These are phyloP conservation scores for Daucus carota DNA, from an alignment of 129 eudicot species.

Conservation along the genomic window DNA sequence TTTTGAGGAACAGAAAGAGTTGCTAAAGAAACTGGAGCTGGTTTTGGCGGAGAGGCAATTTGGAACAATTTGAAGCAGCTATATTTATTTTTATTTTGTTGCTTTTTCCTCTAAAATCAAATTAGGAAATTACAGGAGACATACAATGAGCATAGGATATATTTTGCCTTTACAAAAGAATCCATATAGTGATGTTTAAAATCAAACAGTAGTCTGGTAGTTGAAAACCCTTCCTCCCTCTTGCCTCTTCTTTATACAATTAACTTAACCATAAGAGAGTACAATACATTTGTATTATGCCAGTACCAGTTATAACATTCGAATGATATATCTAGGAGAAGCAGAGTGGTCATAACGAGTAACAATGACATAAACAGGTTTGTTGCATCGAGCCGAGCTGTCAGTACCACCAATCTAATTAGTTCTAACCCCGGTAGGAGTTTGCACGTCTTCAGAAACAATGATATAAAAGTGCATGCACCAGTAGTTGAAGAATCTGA, in stretches of 20 bases:
- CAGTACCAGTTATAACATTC: background rate
- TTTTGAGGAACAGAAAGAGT: constrained; percentile 57
- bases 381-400: no score
- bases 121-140: background rate
- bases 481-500: no score
- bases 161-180: background rate
- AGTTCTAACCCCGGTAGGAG: no score
- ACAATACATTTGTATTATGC: background rate
- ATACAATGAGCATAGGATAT: background rate
- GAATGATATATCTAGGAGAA: background rate
- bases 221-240: background rate
- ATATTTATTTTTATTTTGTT: background rate
- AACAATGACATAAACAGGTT: no score
- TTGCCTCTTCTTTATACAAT: background rate
- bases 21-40: constrained; percentile 45
- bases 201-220: background rate
- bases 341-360: no score
- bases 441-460: no score
- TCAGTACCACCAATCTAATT: no score
- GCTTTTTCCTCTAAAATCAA: background rate
- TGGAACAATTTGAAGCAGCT: constrained; percentile 1
- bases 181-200: background rate
- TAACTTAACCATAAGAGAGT: background rate
- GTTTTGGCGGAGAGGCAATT: constrained; percentile 35
- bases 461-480: no score